A percentile compares a stretch with the other conserved stretches of the same genome.
Evolutionary conservation across 2,329 filamentous ascomycete genomes (phyloP).

Genomic region (Apiospora malaysiana): DNA sequence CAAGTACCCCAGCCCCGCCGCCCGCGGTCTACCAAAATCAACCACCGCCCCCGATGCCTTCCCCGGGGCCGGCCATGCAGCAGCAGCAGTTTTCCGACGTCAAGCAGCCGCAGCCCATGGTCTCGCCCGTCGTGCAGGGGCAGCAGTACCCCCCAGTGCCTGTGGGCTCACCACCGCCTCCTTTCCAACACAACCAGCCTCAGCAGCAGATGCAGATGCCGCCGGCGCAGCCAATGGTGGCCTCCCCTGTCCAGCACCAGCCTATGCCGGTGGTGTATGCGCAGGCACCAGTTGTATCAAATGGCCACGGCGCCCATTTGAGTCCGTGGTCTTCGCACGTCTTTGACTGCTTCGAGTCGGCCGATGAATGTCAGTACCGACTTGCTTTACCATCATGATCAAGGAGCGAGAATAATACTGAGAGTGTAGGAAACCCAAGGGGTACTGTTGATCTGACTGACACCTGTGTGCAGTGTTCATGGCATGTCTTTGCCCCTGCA

Average conservation of each 20-base stretch:
- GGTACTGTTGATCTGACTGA: too few species aligned
- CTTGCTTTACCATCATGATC: neutral
- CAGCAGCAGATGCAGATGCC: neutral
- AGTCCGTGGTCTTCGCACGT: constrained; percentile 2
- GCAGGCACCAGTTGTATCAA: neutral
- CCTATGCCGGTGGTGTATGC: too few species aligned
- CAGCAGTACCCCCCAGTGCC: neutral
- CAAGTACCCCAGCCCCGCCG: neutral
- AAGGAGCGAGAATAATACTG: too few species aligned
- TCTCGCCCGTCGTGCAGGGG: neutral
- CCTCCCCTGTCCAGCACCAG: neutral
- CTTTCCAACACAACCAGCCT: neutral
- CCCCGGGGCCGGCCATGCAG: neutral
- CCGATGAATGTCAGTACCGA: constrained; percentile 3
- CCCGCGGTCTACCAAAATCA: neutral
- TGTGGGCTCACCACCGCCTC: neutral
- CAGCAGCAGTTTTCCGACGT: neutral
- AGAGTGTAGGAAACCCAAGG: too few species aligned
- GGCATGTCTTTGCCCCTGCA: constrained; percentile 5
- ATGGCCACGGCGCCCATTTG: neutral
- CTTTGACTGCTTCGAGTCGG: constrained; percentile 4
- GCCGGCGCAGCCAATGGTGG: neutral
- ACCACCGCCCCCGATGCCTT: neutral
- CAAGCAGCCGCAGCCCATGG: constrained; percentile 2
- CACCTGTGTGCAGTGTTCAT: neutral